Evolutionary conservation across 225 moss, liverwort and hornwort species (phyloP).

Genomic region (Antitrichia curtipendula): DNA sequence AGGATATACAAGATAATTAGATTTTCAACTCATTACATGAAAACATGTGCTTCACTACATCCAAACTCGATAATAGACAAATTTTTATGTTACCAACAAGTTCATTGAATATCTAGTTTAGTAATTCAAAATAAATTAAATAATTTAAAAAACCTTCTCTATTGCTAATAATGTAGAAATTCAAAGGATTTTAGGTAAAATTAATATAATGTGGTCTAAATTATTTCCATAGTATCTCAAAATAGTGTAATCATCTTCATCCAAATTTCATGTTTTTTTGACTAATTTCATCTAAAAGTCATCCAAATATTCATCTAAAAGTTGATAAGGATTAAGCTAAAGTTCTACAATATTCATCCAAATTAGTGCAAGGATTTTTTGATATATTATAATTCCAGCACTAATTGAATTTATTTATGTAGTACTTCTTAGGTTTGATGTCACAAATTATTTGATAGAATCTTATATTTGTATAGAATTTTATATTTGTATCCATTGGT

Average conservation of each 20-base stretch:
- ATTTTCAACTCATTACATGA: background rate
- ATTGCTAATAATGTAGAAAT: no score
- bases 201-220: no score
- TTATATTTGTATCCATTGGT: background rate
- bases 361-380: no score
- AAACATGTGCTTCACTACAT: background rate
- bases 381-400: background rate
- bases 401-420: background rate
- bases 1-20: no score
- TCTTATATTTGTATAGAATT: background rate
- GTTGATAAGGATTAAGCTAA: background rate
- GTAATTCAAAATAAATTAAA: no score
- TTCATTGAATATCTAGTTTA: no score
- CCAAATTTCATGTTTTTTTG: background rate
- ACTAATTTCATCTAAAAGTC: background rate
- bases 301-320: background rate
- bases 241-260: background rate
- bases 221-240: no score
- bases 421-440: background rate
- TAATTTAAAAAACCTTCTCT: no score
- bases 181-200: no score
- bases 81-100: no score
- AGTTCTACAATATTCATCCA: background rate
- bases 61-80: no score
- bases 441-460: background rate